phyloP scores from a whole-genome alignment of 805 yeast genomes.

The Cyberlindnera saturnus region DNA sequence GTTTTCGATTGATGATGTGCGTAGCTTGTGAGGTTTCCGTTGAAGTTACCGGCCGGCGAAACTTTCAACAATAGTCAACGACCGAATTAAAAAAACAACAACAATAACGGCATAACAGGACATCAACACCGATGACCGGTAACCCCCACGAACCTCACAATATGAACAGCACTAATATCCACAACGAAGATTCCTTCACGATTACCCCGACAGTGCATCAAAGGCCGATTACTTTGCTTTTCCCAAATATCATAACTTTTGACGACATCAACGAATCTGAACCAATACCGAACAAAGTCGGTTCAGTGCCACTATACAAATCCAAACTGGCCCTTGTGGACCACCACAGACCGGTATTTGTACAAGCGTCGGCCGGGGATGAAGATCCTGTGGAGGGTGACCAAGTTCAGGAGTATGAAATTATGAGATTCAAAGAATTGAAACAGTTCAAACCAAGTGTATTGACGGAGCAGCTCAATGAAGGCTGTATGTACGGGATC shows the following conservation, averaged over 20 bases:
- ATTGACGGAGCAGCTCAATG: conserved; percentile 27
- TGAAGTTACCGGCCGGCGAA: too few relatives aligned
- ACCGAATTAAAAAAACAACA: too few relatives aligned
- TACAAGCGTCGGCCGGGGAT: background rate
- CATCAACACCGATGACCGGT: too few relatives aligned
- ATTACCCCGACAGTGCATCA: background rate
- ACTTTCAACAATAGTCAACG: too few relatives aligned
- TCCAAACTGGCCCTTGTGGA: conserved; percentile 3
- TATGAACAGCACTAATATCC: background rate
- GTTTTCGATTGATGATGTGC: too few relatives aligned
- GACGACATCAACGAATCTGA: background rate
- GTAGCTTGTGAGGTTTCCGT: too few relatives aligned
- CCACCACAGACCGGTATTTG: background rate
- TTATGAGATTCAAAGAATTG: conserved; percentile 19
- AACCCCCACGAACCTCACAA: too few relatives aligned
- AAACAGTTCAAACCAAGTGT: conserved; percentile 25
- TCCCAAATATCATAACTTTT: background rate
- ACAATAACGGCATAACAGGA: too few relatives aligned
- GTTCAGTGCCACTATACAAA: conserved; percentile 15
- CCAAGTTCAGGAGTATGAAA: conserved; percentile 4
- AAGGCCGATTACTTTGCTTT: background rate
- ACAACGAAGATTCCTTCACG: background rate
- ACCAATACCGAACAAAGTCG: conserved; percentile 13
- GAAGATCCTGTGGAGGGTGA: conserved; percentile 1
- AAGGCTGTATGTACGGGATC: conserved; percentile 30